Evolutionary conservation across 139 green algal species (phyloP).

Genomic region (Chlamydomonas schloesseri): DNA sequence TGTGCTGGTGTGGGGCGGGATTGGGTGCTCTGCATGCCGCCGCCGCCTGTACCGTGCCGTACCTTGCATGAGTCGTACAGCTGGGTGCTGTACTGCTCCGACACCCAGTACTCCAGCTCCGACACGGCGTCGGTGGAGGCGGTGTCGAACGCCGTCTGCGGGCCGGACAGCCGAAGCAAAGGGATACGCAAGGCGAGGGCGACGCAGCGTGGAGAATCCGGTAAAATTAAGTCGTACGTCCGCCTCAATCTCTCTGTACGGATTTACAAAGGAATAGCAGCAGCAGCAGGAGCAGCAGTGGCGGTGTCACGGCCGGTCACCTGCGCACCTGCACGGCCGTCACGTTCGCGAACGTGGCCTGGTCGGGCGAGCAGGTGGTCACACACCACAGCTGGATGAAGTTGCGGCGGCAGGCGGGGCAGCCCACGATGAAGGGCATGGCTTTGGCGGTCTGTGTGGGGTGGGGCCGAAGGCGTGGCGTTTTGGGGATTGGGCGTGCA

Average conservation of each 20-base stretch:
- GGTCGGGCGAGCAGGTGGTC: conserved; percentile 80
- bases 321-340: conserved; percentile 59
- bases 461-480: not conserved
- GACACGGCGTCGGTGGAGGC: conserved; percentile 44
- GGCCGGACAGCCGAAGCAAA: too few relatives aligned
- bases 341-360: conserved; percentile 89
- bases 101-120: conserved; percentile 75
- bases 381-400: conserved; percentile 91
- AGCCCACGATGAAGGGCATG: conserved; percentile 86
- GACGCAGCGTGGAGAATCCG: too few relatives aligned
- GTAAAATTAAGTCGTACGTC: too few relatives aligned
- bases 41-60: too few relatives aligned
- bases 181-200: too few relatives aligned
- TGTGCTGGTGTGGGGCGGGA: too few relatives aligned
- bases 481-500: not conserved
- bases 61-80: conserved; percentile 90
- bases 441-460: conserved; percentile 69
- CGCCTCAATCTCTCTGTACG: too few relatives aligned
- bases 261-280: too few relatives aligned
- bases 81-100: conserved; percentile 57
- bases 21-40: too few relatives aligned
- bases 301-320: too few relatives aligned
- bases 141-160: conserved; percentile 44
- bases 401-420: conserved; percentile 92
- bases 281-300: too few relatives aligned